Evolutionary conservation across 1,284 basidiomycete genomes (phyloP), one percentile per base, ranked within the genome.

Genomic region (Trametes sp.): DNA sequence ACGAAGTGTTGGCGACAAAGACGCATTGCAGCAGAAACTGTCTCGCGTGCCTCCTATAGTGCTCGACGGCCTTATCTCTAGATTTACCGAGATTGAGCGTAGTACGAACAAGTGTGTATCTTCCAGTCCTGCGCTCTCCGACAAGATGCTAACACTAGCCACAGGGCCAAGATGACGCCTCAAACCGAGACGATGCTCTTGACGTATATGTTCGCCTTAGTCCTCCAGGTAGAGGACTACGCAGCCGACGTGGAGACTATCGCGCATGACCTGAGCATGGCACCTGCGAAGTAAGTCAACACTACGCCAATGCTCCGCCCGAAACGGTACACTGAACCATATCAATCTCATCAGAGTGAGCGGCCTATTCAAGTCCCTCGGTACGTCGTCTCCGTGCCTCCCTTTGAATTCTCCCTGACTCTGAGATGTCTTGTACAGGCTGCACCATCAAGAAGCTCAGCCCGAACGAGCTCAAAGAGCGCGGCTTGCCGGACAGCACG

Each of bases 131-230:
- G 28, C 19, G 41, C 57, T 13, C 21, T 6, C 16, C 35, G 16
- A 42, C 24, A 33, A 29, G 46, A 28, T 42, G 57, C 24, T 54
- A 31, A 41, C 57, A 8, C 14, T 59, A 36, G 16, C 41, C 9
- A 19, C 69, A 93, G 90, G 62, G 78, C 84, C n/a, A 81, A 84
- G 56, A 80, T 88, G 35, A 97, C 95, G 1, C 82, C 88, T 4
- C 82, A 86, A 59, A 89, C 83, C 38, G 84, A 91, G 72, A 88
- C 88, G 5, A 86, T 85, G 69, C 80, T 97, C 1, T 76, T 95
- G 50, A 86, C 91, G 1, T 86, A 94, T 72, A 84, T 95, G 72
- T 90, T 95, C 67, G 88, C 92, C 0, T 78, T 96, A 0, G 93
- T 90, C 72, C 83, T 97, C 28, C 87, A 85, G 44, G 74, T 94